A percentile compares a stretch with the other conserved stretches of the same genome.
Conservation (phyloP, 1,284 basidiomycete genomes). For the Fomitopsis palustris region DNA sequence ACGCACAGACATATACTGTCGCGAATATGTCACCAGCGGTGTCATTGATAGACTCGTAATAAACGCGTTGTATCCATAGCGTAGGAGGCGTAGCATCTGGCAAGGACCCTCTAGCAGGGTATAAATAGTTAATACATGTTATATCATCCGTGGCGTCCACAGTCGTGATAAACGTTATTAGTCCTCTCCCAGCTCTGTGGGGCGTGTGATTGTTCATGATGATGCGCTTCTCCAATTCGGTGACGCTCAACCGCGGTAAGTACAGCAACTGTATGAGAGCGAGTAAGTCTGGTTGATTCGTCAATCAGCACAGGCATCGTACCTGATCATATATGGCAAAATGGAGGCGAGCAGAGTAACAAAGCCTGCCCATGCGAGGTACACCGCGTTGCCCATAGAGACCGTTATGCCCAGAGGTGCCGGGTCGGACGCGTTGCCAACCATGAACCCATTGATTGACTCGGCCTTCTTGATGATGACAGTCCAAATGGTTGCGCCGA, state of each 20-base stretch:
- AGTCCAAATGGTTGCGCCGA: conserved; percentile 75
- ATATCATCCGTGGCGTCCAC: neutral
- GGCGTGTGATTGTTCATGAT: neutral
- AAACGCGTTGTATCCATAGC: neutral
- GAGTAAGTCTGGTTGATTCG: conserved; percentile 3
- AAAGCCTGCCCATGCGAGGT: conserved; percentile 69
- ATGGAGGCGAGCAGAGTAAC: conserved; percentile 58
- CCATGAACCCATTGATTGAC: conserved; percentile 50
- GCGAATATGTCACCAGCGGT: neutral
- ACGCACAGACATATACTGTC: no score
- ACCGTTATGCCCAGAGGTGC: conserved; percentile 59
- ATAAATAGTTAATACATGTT: neutral
- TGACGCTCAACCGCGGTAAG: conserved; percentile 56
- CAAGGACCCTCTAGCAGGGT: neutral
- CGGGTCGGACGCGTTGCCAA: conserved; percentile 34
- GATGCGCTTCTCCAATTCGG: conserved; percentile 4
- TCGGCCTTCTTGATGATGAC: conserved; percentile 63
- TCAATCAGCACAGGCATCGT: neutral
- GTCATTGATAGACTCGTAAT: neutral
- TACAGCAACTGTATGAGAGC: conserved; percentile 49
- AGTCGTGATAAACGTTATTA: neutral
- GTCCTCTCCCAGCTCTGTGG: neutral
- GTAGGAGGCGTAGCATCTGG: neutral
- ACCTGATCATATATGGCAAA: conserved; percentile 71
- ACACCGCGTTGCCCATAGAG: conserved; percentile 57